Conservation (phyloP, 192 early-diverging fungal genomes). For the Physocladia obscura region DNA sequence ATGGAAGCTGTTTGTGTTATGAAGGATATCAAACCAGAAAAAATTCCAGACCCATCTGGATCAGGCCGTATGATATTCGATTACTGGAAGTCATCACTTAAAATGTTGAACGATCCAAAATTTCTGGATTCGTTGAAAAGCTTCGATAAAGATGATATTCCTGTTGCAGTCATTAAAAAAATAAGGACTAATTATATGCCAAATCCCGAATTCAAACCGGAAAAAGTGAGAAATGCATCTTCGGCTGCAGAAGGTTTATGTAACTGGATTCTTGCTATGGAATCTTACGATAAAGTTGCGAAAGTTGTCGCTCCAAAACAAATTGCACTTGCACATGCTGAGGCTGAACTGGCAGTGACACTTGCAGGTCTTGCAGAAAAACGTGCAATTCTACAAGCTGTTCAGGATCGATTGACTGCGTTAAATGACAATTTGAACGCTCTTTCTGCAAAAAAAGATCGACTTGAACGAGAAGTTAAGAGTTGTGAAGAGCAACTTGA, state of each 20-base stretch:
- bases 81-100: slow-evolving; percentile 63
- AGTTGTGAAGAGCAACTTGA: slow-evolving; percentile 61
- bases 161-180: slow-evolving; percentile 58
- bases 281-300: slow-evolving; percentile 61
- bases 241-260: slow-evolving; percentile 64
- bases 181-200: slow-evolving; percentile 58
- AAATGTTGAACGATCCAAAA: slow-evolving; percentile 57
- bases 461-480: slow-evolving; percentile 57
- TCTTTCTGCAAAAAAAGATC: slow-evolving; percentile 54
- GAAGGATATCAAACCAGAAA: slow-evolving; percentile 67
- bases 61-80: slow-evolving; percentile 65
- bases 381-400: slow-evolving; percentile 51
- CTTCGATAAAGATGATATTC: slow-evolving; percentile 65
- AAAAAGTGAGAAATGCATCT: slow-evolving; percentile 65
- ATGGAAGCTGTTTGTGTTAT: slow-evolving; percentile 68
- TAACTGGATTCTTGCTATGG: slow-evolving; percentile 64
- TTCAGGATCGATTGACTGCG: slow-evolving; percentile 53
- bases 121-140: slow-evolving; percentile 55
- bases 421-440: slow-evolving; percentile 55
- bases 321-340: slow-evolving; percentile 54
- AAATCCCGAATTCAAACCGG: slow-evolving; percentile 64
- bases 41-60: slow-evolving; percentile 62
- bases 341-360: slow-evolving; percentile 57
- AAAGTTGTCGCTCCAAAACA: slow-evolving; percentile 65
- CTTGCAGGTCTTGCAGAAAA: slow-evolving; percentile 60